A percentile compares a stretch with the other conserved stretches of the same genome.
These are phyloP conservation scores for Tremella mesenterica DNA, from an alignment of 768 basidiomycete genomes.

Conservation along the genomic window DNA sequence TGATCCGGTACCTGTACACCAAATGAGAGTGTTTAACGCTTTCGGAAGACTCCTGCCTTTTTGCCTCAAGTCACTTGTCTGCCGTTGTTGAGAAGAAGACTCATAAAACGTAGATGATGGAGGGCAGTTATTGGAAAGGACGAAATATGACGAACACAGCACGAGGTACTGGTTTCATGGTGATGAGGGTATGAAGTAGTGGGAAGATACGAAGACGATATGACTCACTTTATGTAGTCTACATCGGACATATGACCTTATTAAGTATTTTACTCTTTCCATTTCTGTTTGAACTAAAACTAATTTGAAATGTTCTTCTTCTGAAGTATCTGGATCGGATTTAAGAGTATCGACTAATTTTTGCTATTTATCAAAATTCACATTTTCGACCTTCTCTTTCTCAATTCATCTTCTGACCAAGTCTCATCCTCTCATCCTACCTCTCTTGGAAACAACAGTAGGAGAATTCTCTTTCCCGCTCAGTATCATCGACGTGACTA, in stretches of 20 bases:
- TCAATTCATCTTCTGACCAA: too few relatives aligned
- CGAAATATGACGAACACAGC: neutral
- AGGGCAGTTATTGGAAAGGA: too few relatives aligned
- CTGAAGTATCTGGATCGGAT: slow-evolving; percentile 71
- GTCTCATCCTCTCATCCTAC: too few relatives aligned
- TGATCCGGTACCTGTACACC: too few relatives aligned
- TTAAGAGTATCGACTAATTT: slow-evolving; percentile 65
- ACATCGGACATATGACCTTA: slow-evolving; percentile 79
- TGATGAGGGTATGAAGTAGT: neutral
- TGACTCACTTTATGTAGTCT: slow-evolving; percentile 66
- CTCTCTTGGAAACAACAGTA: too few relatives aligned
- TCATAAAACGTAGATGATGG: too few relatives aligned
- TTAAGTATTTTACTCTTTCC: slow-evolving; percentile 85
- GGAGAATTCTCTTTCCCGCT: too few relatives aligned
- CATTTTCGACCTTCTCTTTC: neutral
- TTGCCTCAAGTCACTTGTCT: too few relatives aligned
- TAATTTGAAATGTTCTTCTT: slow-evolving; percentile 87
- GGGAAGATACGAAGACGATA: neutral
- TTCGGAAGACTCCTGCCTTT: too few relatives aligned
- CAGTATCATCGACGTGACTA: too few relatives aligned
- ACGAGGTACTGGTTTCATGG: neutral
- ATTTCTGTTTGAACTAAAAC: slow-evolving; percentile 91
- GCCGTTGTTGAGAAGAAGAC: too few relatives aligned
- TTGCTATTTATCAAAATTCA: slow-evolving; percentile 55
- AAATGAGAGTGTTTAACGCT: too few relatives aligned